Conservation (phyloP, 768 basidiomycete species). For the Amanita fuliginea region DNA sequence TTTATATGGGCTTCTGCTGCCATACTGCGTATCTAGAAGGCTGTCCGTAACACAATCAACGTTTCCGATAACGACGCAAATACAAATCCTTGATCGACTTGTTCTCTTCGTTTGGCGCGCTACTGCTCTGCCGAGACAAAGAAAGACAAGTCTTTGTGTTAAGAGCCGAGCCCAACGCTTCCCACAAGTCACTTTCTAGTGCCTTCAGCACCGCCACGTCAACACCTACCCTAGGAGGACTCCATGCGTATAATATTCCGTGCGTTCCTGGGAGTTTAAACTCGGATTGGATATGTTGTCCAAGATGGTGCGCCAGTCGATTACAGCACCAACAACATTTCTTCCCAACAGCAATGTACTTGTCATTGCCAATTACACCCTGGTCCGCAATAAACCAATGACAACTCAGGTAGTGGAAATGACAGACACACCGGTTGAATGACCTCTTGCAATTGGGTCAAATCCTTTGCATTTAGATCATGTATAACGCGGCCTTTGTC, state of each 20-base stretch:
- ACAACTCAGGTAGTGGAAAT: not conserved
- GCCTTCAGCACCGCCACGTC: not conserved
- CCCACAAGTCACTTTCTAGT: not conserved
- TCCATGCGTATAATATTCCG: not conserved
- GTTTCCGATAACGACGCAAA: too few species aligned
- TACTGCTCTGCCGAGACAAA: not conserved
- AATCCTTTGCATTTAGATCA: not conserved
- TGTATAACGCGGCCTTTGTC: not conserved
- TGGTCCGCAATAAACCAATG: not conserved
- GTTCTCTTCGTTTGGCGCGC: too few species aligned
- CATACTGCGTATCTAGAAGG: too few species aligned
- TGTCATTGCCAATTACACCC: not conserved
- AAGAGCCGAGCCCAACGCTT: not conserved
- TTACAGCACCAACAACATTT: constrained; percentile 1
- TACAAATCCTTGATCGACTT: too few species aligned
- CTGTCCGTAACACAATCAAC: too few species aligned
- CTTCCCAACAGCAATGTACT: not conserved
- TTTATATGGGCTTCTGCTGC: too few species aligned
- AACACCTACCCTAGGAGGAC: not conserved
- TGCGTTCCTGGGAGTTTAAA: not conserved
- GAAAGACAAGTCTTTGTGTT: not conserved
- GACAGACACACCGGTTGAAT: too few species aligned
- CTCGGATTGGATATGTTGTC: not conserved
- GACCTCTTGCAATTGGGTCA: too few species aligned
- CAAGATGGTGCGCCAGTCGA: not conserved